phyloP scores from a whole-genome alignment of 176 grass and related monocot genomes.

The Pharus latifolius region DNA sequence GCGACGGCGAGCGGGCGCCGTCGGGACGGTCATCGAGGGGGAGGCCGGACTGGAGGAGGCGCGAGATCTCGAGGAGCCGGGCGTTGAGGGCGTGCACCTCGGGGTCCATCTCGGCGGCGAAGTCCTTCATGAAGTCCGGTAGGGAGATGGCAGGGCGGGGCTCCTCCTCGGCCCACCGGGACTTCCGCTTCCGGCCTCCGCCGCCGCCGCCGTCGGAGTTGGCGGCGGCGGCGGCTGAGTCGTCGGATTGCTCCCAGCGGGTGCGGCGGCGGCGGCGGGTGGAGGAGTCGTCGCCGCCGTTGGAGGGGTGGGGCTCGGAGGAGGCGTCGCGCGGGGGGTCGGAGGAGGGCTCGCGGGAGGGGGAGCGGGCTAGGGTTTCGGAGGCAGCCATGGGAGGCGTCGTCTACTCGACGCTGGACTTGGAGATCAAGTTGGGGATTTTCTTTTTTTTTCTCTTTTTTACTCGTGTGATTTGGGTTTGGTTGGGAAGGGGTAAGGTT shows the following conservation, averaged over 20 bases:
- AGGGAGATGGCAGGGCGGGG: slow-evolving; percentile 57
- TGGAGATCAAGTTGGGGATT: background rate
- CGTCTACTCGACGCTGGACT: background rate
- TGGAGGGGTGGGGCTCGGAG: background rate
- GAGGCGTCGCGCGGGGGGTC: slow-evolving; percentile 14
- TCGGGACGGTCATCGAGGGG: slow-evolving; percentile 78
- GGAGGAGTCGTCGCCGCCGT: slow-evolving; percentile 24
- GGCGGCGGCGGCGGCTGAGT: slow-evolving; percentile 28
- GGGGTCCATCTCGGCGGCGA: slow-evolving; percentile 80
- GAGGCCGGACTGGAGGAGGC: slow-evolving; percentile 48
- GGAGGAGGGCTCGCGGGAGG: slow-evolving; percentile 21
- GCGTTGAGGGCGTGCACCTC: slow-evolving; percentile 85
- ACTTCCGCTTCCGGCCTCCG: slow-evolving; percentile 57
- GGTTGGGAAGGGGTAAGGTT: no score
- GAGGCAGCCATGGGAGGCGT: slow-evolving; percentile 25
- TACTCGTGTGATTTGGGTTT: no score
- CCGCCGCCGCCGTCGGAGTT: slow-evolving; percentile 26
- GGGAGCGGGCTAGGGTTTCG: slow-evolving; percentile 46
- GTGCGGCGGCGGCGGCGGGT: slow-evolving; percentile 58
- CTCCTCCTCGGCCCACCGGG: slow-evolving; percentile 94
- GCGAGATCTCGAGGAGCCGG: slow-evolving; percentile 76
- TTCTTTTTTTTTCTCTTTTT: background rate
- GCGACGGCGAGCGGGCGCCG: slow-evolving; percentile 72
- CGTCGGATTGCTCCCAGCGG: slow-evolving; percentile 71
- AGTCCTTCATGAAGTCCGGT: slow-evolving; percentile 98